Percentiles rank a stretch among this genome's conserved stretches.
Conservation (phyloP, 495 filamentous ascomycete genomes). For the Hypoxylon rickii region DNA sequence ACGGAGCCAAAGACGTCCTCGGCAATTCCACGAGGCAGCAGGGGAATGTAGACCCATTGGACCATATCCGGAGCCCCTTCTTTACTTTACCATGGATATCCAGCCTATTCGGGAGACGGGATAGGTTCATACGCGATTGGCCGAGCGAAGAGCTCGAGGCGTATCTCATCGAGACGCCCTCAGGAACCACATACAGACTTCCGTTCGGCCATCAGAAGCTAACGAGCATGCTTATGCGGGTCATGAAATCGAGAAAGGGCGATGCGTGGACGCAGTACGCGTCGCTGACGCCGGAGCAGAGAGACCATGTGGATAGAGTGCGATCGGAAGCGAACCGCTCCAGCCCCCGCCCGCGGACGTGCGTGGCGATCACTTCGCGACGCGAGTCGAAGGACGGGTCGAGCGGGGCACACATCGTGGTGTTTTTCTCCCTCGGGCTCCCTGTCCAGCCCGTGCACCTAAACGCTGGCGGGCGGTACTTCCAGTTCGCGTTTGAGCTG, state of each 20-base stretch:
- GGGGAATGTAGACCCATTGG: no score
- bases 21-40: no score
- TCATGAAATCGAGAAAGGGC: neutral
- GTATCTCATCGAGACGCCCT: constrained; percentile 12
- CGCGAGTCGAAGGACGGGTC: neutral
- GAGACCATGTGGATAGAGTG: constrained; percentile 1
- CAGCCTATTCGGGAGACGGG: neutral
- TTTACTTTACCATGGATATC: neutral
- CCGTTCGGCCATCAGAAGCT: constrained; percentile 7
- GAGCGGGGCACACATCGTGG: neutral
- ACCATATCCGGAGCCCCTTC: no score
- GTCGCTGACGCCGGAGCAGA: neutral
- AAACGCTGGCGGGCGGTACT: neutral
- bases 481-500: constrained; percentile 12
- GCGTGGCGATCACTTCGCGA: constrained; percentile 7
- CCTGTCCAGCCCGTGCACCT: constrained; percentile 6
- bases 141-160: constrained; percentile 13
- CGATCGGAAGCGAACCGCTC: neutral
- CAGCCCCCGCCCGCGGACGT: constrained; percentile 1
- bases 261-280: constrained; percentile 12
- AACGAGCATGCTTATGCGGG: neutral
- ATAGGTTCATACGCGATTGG: neutral
- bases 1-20: no score
- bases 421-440: constrained; percentile 3
- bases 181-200: neutral